Evolutionary conservation across 176 grass and related monocot species (phyloP).

Genomic region (Aegilops bicornis): DNA sequence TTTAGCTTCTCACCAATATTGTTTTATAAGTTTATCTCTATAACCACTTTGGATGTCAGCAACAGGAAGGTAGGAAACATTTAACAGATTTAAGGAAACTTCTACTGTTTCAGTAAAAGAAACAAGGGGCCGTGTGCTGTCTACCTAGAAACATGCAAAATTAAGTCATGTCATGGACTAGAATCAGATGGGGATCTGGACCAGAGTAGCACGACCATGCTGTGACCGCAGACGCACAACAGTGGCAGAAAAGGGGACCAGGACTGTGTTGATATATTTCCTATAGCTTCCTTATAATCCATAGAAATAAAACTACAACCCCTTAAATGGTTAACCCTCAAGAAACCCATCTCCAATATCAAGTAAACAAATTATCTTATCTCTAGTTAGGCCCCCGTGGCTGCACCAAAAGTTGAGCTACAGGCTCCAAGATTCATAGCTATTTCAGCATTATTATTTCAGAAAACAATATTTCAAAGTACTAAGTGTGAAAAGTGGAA

Average conservation of each 20-base stretch:
- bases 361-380: neutral
- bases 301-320: neutral
- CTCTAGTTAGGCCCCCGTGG: neutral
- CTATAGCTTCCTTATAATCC: neutral
- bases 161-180: neutral
- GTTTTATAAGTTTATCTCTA: neutral
- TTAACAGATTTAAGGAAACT: too few relatives aligned
- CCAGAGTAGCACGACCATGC: neutral
- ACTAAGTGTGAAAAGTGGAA: conserved; percentile 2
- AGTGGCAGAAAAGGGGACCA: neutral
- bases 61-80: neutral
- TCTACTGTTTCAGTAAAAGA: too few relatives aligned
- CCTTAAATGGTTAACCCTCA: neutral
- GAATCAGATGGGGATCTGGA: neutral
- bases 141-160: neutral
- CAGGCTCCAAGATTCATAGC: too few relatives aligned
- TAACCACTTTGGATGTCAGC: neutral
- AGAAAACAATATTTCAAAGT: too few relatives aligned
- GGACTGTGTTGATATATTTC: neutral
- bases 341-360: neutral
- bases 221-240: neutral
- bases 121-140: too few relatives aligned
- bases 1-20: too few relatives aligned
- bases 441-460: too few relatives aligned
- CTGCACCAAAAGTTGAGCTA: too few relatives aligned